These are phyloP conservation scores for Ceratocystis huliohia DNA, from an alignment of 2,329 filamentous ascomycete species.

Conservation along the genomic window DNA sequence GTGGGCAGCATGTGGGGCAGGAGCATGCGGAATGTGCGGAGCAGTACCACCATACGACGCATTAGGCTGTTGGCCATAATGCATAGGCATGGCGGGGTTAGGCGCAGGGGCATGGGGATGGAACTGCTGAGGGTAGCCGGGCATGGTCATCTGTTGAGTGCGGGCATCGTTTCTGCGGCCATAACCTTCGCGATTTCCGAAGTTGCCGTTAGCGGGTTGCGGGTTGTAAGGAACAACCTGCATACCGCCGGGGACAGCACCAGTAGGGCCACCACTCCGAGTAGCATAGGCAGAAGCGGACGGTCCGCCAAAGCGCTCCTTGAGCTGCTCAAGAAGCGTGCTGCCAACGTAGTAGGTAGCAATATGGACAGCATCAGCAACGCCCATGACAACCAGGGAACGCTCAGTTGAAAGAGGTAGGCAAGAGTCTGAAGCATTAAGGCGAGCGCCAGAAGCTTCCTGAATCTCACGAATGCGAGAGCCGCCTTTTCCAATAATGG, in stretches of 20 bases:
- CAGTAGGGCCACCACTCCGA: slow-evolving; percentile 81
- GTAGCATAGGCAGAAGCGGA: slow-evolving; percentile 97
- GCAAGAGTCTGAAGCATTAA: slow-evolving; percentile 93
- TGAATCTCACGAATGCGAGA: slow-evolving; percentile 96
- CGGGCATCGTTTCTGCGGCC: slow-evolving; percentile 60
- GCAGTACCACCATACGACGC: slow-evolving; percentile 61
- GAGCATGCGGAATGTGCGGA: slow-evolving; percentile 61
- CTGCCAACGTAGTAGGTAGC: slow-evolving; percentile 97
- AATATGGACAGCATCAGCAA: slow-evolving; percentile 96
- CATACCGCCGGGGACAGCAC: slow-evolving; percentile 92
- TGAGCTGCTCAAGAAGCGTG: slow-evolving; percentile 94
- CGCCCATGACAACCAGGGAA: slow-evolving; percentile 93
- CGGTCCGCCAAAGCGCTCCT: slow-evolving; percentile 88
- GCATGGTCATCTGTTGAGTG: slow-evolving; percentile 61
- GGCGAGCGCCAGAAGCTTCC: slow-evolving; percentile 86
- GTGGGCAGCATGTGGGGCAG: slow-evolving; percentile 45
- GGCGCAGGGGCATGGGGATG: slow-evolving; percentile 52
- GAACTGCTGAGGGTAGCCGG: slow-evolving; percentile 62
- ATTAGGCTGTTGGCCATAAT: slow-evolving; percentile 63
- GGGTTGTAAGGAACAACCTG: slow-evolving; percentile 97
- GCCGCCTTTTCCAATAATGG: slow-evolving; percentile 95
- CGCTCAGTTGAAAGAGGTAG: slow-evolving; percentile 90
- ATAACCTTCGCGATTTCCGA: slow-evolving; percentile 79
- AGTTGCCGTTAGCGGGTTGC: slow-evolving; percentile 74
- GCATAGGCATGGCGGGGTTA: slow-evolving; percentile 53